Conservation (phyloP, 2,329 filamentous ascomycete species). For the Beauveria caledonica region DNA sequence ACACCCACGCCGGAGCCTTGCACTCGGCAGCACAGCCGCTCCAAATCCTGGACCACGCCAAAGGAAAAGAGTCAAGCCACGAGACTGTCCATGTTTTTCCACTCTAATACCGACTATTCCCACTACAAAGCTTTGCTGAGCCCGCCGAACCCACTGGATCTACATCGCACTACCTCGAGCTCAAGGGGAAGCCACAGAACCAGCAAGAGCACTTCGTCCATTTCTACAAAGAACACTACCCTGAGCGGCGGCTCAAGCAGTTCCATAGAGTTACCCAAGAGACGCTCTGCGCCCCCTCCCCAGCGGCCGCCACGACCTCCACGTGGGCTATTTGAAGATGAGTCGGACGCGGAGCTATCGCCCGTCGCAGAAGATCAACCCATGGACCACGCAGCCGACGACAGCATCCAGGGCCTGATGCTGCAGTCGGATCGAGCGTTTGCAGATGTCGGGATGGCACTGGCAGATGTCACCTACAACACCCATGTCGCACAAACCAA, state of each 20-base stretch:
- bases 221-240: background rate
- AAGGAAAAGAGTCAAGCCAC: background rate
- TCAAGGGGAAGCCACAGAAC: background rate
- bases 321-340: constrained; percentile 8
- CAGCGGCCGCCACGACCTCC: constrained; percentile 8
- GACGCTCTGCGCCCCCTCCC: background rate
- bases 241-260: background rate
- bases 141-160: background rate
- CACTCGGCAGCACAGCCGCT: background rate
- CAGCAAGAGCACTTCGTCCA: background rate
- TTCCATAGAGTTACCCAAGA: background rate
- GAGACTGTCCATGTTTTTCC: background rate
- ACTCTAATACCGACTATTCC: background rate
- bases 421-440: constrained; percentile 44
- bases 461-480: constrained; percentile 28
- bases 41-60: constrained; percentile 3
- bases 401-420: constrained; percentile 37
- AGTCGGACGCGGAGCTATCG: background rate
- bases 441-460: constrained; percentile 33
- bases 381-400: background rate
- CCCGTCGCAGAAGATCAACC: background rate
- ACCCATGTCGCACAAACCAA: background rate
- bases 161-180: background rate
- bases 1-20: background rate
- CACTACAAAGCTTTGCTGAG: background rate